Evolutionary conservation across 2,329 filamentous ascomycete genomes (phyloP), one percentile per base, ranked within the genome.

Genomic region (Samsoniella hepiali): DNA sequence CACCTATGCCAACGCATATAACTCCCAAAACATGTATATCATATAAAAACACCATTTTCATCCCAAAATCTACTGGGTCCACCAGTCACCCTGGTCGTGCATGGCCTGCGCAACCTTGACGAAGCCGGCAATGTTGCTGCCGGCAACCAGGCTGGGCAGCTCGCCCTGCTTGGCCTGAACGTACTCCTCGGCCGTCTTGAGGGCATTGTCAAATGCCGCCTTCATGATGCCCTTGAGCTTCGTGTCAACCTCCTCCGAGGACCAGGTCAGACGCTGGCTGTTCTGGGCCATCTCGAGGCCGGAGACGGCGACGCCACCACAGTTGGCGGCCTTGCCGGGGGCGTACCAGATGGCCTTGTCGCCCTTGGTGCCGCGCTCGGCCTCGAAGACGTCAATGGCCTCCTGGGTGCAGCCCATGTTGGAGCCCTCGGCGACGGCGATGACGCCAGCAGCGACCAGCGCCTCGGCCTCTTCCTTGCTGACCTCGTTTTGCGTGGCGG

Each of bases 221-320:
- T 94, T 89, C 95, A 99, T 99, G 81, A 98, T 98, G 71, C 78
- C 82, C 85, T 96, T 93, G 73, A 99, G 88, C 81, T 92, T 92
- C 70, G 84, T 81, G 79, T 98, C 94, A 68, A 98, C 95, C 82
- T 97, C 90, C 82, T 97, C 91, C 54, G 83, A 74, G 34, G 91
- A 91, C 95, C 95, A 99, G 73, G 81, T 85, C 68, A 97, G 83
- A 65, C 94, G 89, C 78, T 89, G 81, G 68, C 90, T 94, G 87
- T 99, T 98, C 87, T 99, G 95, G 8, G 94, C 93, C 95, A 99
- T 99, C 85, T 99, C 95, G 51, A 99, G 87, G 71, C 95, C 95
- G 3, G 93, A 97, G 47, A 99, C 95, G 63, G 95, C 95, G 64
- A 98, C 95, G 84, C 95, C 95, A 77, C 95, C 95, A 70, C 92